phyloP scores from a whole-genome alignment of 1,284 basidiomycete species.

The Athelia sp. region DNA sequence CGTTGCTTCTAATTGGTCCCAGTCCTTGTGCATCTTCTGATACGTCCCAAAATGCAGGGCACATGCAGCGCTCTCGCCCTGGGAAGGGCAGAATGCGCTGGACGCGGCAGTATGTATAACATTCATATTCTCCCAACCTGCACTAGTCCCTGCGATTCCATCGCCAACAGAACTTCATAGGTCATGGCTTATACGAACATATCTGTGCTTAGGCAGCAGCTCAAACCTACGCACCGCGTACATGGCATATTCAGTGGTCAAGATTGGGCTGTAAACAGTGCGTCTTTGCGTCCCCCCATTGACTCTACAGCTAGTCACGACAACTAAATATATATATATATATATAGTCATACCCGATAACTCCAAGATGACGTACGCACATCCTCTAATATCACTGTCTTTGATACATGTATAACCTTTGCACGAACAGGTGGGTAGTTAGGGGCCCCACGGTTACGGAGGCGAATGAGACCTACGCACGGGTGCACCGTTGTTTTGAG shows the following conservation, averaged over 20 bases:
- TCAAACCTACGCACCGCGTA: constrained; percentile 55
- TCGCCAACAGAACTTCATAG: no score
- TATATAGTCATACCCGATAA: constrained; percentile 85
- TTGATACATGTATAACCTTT: neutral
- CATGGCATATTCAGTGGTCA: constrained; percentile 63
- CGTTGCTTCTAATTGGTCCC: constrained; percentile 15
- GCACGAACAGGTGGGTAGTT: constrained; percentile 63
- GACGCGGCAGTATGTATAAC: constrained; percentile 56
- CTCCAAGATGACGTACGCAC: constrained; percentile 54
- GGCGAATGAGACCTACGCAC: constrained; percentile 46
- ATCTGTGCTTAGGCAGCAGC: constrained; percentile 69
- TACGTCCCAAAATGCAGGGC: constrained; percentile 33
- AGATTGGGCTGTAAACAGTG: constrained; percentile 60
- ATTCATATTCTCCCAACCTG: no score
- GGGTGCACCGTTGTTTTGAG: constrained; percentile 72
- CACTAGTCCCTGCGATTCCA: no score
- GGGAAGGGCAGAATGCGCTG: constrained; percentile 73
- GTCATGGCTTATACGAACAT: constrained; percentile 62
- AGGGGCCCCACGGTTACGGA: constrained; percentile 67
- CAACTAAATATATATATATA: no score
- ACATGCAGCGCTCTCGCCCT: constrained; percentile 66
- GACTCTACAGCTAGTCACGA: no score
- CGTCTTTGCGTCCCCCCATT: constrained; percentile 10
- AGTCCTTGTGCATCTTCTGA: neutral
- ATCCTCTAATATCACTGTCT: neutral